These are phyloP conservation scores for Collariella sp. DNA, from an alignment of 495 filamentous ascomycete species.

Conservation along the genomic window DNA sequence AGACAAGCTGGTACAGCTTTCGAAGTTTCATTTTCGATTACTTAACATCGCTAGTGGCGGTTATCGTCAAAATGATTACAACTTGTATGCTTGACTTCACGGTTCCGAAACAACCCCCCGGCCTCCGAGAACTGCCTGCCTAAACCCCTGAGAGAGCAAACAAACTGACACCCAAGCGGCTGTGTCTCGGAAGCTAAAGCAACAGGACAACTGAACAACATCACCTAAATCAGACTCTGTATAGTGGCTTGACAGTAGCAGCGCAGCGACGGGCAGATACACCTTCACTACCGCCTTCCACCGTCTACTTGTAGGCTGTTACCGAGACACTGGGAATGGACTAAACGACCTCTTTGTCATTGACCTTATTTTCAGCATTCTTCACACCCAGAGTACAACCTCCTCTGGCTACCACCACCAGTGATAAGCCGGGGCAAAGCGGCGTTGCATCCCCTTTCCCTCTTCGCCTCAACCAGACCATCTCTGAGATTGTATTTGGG, in stretches of 20 bases:
- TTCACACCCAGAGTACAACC: conserved; percentile 8
- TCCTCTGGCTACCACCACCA: conserved; percentile 5
- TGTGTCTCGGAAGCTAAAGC: too few species aligned
- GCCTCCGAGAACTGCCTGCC: background rate
- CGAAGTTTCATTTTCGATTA: background rate
- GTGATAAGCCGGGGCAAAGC: conserved; percentile 12
- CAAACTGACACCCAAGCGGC: too few species aligned
- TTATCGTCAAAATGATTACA: too few species aligned
- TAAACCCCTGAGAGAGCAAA: background rate
- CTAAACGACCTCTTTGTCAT: background rate
- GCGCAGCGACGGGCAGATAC: too few species aligned
- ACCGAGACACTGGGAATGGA: background rate
- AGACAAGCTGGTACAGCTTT: background rate
- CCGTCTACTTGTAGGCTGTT: background rate
- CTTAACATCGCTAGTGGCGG: background rate
- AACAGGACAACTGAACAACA: too few species aligned
- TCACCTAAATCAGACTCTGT: too few species aligned
- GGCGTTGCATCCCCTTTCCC: conserved; percentile 2
- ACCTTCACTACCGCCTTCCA: background rate
- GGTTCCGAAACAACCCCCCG: background rate
- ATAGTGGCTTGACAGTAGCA: too few species aligned
- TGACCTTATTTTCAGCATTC: conserved; percentile 10
- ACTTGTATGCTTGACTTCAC: background rate
- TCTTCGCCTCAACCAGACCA: background rate
- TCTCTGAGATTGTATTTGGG: background rate